A percentile compares a stretch with the other conserved stretches of the same genome.
Conservation (phyloP, 2,329 filamentous ascomycete genomes). For the Colletotrichum sp. region DNA sequence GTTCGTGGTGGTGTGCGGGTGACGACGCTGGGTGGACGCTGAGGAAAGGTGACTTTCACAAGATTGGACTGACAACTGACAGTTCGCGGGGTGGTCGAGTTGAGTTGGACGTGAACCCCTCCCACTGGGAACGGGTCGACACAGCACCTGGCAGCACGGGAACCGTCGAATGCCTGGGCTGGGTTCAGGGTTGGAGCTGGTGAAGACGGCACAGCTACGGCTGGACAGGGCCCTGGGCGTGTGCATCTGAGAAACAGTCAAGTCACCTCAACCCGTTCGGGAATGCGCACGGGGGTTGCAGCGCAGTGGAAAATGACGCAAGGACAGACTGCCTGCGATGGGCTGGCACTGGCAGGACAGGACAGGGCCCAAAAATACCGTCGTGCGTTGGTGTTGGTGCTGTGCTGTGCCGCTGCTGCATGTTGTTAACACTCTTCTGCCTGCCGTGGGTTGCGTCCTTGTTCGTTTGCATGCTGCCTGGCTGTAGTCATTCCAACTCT, state of each 20-base stretch:
- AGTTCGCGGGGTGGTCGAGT: neutral
- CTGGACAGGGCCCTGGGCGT: neutral
- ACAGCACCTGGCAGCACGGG: neutral
- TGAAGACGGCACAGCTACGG: neutral
- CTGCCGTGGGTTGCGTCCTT: neutral
- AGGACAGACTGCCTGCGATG: neutral
- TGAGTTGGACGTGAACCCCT: neutral
- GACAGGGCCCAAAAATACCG: neutral
- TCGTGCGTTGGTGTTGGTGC: neutral
- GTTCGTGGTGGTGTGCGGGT: neutral
- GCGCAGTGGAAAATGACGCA: slow-evolving; percentile 4
- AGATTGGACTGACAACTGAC: neutral
- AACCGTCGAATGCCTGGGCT: neutral
- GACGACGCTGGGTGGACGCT: neutral
- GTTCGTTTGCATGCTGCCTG: neutral
- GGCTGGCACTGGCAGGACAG: neutral
- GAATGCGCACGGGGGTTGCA: neutral
- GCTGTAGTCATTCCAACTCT: neutral
- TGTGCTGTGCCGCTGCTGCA: neutral
- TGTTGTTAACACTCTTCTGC: neutral
- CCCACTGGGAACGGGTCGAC: slow-evolving; percentile 1
- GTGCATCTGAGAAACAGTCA: neutral
- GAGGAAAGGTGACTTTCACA: neutral
- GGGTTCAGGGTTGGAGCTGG: neutral
- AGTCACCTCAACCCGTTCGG: neutral